Evolutionary conservation across 805 yeast species (phyloP).

Genomic region (Metschnikowia bowlesiae): DNA sequence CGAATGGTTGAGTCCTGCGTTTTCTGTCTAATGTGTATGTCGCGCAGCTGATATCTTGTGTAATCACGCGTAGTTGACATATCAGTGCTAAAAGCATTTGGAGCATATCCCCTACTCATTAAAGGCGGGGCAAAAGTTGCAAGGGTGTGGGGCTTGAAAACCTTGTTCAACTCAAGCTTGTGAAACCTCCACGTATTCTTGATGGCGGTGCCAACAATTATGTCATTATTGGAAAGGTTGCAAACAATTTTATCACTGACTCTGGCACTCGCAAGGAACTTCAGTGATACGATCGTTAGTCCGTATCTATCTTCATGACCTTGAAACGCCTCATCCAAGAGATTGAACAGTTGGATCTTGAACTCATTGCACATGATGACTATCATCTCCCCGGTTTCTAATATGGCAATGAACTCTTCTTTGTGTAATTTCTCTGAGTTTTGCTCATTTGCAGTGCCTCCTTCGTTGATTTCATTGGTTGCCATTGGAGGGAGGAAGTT

Average conservation of each 20-base stretch:
- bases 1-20: neutral
- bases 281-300: slow-evolving; percentile 45
- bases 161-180: slow-evolving; percentile 26
- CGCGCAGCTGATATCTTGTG: neutral
- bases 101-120: slow-evolving; percentile 12
- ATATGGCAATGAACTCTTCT: slow-evolving; percentile 50
- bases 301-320: slow-evolving; percentile 6
- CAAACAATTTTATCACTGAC: slow-evolving; percentile 69
- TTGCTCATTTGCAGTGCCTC: neutral
- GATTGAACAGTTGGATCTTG: slow-evolving; percentile 25
- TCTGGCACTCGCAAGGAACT: slow-evolving; percentile 62
- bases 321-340: slow-evolving; percentile 20
- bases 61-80: neutral
- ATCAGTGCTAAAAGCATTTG: neutral
- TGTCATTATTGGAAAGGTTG: slow-evolving; percentile 43
- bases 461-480: neutral
- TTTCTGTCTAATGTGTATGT: neutral
- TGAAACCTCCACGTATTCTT: slow-evolving; percentile 64
- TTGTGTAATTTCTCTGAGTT: slow-evolving; percentile 19
- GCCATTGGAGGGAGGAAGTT: slow-evolving; percentile 30
- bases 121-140: slow-evolving; percentile 15
- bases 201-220: slow-evolving; percentile 60
- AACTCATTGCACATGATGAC: slow-evolving; percentile 51
- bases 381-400: slow-evolving; percentile 47
- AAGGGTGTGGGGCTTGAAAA: slow-evolving; percentile 7